Evolutionary conservation across 441 rosid genomes (phyloP), one percentile per base, ranked within the genome.

Genomic region (Populus hybrid): DNA sequence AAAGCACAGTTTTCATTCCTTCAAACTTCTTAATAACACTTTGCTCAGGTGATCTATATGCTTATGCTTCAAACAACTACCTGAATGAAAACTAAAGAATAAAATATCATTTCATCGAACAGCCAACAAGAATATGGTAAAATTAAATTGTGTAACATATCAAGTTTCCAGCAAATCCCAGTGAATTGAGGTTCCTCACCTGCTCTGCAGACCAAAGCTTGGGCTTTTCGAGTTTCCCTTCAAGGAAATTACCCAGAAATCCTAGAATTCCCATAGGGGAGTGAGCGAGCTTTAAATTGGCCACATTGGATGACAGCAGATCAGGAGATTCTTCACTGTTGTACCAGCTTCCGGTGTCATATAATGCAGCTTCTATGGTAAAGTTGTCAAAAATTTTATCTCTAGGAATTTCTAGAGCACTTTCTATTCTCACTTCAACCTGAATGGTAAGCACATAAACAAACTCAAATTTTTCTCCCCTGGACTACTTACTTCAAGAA

Each of bases 191-290:
- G 67, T 81, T 86, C 76, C 96, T 90, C 76, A 92, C 99, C 78
- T 91, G 89, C 85, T 96, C 98, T 16, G 98, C 94, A 73, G 98
- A 96, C 99, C 99, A 96, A 75, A 96, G 94, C 85, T 84, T 94
- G 66, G 99, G 99, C 78, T 78, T 86, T 79, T 91, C 92, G 72
- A 96, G 81, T 83, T 88, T 91, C 75, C 97, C 98, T 78, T 74
- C 86, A 42, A 96, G 96, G 80, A 84, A 63, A 87, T 89, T 87
- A 81, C 94, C 98, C 80, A 85, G 87, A 86, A 91, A 93, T 68
- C 93, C 95, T 72, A 86, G 61, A 53, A 53, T 16, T 53, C n/a
- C 61, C n/a, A 53, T 82, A 30, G 86, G 84, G 21, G 90, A 79
- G 73, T 85, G 83, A 79, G 70, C 85, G 75, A 89, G 83, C 80